phyloP scores from a whole-genome alignment of 805 yeast genomes.

The Teunomyces stri region DNA sequence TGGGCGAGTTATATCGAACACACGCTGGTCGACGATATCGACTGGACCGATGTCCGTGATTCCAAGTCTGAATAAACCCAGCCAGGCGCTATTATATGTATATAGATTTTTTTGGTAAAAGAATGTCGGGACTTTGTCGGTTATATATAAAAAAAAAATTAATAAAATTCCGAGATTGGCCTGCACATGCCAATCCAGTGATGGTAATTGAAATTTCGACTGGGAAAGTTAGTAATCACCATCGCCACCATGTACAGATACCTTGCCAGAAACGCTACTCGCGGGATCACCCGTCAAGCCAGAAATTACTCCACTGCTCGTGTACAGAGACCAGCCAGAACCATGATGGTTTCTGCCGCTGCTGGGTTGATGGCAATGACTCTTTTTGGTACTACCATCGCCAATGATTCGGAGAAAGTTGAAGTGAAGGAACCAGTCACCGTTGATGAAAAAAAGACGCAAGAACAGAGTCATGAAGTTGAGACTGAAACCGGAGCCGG shows the following conservation, averaged over 20 bases:
- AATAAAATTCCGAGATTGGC: neutral
- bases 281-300: slow-evolving; percentile 4
- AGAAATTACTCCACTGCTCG: neutral
- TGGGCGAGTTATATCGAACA: slow-evolving; percentile 23
- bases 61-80: slow-evolving; percentile 14
- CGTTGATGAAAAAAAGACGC: neutral
- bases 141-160: neutral
- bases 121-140: neutral
- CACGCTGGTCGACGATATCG: slow-evolving; percentile 7
- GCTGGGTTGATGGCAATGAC: neutral
- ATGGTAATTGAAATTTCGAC: neutral
- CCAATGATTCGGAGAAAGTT: slow-evolving; percentile 4
- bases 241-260: slow-evolving; percentile 19
- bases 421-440: slow-evolving; percentile 8
- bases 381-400: neutral
- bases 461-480: neutral
- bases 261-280: slow-evolving; percentile 13
- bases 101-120: neutral
- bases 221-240: slow-evolving; percentile 1
- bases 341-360: neutral
- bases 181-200: neutral
- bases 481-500: slow-evolving; percentile 4
- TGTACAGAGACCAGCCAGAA: neutral
- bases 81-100: slow-evolving; percentile 1
- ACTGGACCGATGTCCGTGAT: slow-evolving; percentile 16